phyloP scores from a whole-genome alignment of 768 basidiomycete genomes.

The Tylopilus intermedius region DNA sequence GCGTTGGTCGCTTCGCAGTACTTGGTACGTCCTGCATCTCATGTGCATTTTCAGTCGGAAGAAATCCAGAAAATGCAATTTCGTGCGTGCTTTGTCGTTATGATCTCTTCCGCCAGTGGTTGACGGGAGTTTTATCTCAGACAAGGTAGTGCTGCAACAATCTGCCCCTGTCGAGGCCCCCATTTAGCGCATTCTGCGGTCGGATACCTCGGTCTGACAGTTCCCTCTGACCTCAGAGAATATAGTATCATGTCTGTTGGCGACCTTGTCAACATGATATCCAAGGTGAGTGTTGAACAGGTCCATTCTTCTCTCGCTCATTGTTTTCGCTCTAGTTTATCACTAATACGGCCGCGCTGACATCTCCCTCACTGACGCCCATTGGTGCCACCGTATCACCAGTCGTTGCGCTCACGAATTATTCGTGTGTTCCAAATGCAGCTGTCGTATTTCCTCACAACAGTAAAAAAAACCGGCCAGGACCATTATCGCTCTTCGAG shows the following conservation, averaged over 20 bases:
- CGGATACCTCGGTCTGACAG: conserved; percentile 58
- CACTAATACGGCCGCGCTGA: conserved; percentile 86
- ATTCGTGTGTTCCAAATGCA: conserved; percentile 84
- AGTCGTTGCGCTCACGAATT: conserved; percentile 74
- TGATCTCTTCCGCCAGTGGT: neutral
- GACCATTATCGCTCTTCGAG: conserved; percentile 67
- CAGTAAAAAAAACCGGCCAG: conserved; percentile 45
- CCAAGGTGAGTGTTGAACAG: conserved; percentile 45
- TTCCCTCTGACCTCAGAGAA: conserved; percentile 52
- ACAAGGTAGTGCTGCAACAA: conserved; percentile 48
- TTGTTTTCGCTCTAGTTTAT: conserved; percentile 54
- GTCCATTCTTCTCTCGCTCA: conserved; percentile 1
- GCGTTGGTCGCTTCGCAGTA: conserved; percentile 44
- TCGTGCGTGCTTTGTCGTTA: conserved; percentile 43
- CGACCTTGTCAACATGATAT: conserved; percentile 67
- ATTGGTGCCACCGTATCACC: conserved; percentile 86
- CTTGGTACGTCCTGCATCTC: neutral
- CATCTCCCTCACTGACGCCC: conserved; percentile 70
- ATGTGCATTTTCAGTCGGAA: conserved; percentile 39
- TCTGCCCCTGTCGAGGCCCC: conserved; percentile 46
- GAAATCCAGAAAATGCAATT: conserved; percentile 72
- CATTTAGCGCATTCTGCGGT: conserved; percentile 72
- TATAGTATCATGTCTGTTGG: conserved; percentile 53
- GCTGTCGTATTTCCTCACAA: conserved; percentile 84
- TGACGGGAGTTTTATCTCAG: conserved; percentile 32